Conservation (phyloP, 2,329 filamentous ascomycete genomes). For the Colletotrichum sp. region DNA sequence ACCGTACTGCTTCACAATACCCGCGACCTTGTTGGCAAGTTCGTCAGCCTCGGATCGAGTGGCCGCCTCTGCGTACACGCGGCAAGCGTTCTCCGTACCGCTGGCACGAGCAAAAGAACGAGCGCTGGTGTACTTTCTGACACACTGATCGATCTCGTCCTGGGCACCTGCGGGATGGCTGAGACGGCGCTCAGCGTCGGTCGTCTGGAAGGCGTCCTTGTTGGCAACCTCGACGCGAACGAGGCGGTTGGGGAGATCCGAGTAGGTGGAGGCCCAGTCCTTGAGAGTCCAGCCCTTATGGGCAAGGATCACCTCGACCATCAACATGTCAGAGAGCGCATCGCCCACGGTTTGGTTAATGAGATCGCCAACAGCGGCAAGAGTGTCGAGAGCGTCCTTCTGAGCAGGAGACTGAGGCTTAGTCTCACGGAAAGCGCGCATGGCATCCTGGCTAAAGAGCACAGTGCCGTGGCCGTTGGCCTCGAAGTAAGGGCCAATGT, state of each 20-base stretch:
- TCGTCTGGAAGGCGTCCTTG: slow-evolving; percentile 88
- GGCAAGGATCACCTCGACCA: slow-evolving; percentile 94
- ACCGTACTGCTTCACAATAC: slow-evolving; percentile 71
- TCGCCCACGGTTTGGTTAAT: slow-evolving; percentile 99
- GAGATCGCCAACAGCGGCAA: slow-evolving; percentile 83
- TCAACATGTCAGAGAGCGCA: slow-evolving; percentile 91
- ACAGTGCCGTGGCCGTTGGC: slow-evolving; percentile 98
- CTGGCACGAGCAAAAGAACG: slow-evolving; percentile 91
- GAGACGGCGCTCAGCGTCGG: slow-evolving; percentile 89
- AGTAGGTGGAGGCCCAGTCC: slow-evolving; percentile 94
- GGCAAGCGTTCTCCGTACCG: slow-evolving; percentile 94
- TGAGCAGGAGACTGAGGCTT: slow-evolving; percentile 91
- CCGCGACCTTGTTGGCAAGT: slow-evolving; percentile 81
- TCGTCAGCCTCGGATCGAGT: slow-evolving; percentile 90
- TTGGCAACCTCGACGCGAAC: slow-evolving; percentile 89
- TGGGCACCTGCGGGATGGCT: slow-evolving; percentile 81
- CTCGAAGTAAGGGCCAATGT: slow-evolving; percentile 98
- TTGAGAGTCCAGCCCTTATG: slow-evolving; percentile 91
- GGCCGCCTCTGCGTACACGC: slow-evolving; percentile 94
- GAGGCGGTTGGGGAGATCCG: slow-evolving; percentile 93
- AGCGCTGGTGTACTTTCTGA: slow-evolving; percentile 89
- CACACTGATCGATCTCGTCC: slow-evolving; percentile 82
- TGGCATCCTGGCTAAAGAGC: slow-evolving; percentile 86
- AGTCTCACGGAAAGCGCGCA: slow-evolving; percentile 78
- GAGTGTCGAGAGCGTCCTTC: slow-evolving; percentile 84